A percentile compares a stretch with the other conserved stretches of the same genome.
Evolutionary conservation across 768 basidiomycete genomes (phyloP).

Genomic region (Kwoniella dejecticola): DNA sequence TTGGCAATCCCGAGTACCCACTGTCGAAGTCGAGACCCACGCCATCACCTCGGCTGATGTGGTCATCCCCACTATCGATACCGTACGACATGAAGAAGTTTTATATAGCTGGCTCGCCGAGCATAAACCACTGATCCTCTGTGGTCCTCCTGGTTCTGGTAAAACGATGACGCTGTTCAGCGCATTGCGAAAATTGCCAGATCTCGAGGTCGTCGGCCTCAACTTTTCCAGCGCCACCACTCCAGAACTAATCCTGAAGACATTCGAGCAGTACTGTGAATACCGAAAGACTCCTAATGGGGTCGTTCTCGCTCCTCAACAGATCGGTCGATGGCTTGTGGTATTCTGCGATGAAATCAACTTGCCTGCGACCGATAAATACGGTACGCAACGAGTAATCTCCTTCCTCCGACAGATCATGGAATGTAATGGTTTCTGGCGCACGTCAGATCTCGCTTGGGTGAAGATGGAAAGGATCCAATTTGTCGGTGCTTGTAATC

Average conservation of each 20-base stretch:
- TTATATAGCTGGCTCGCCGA: conserved; percentile 98
- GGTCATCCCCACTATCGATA: conserved; percentile 97
- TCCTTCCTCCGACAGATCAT: conserved; percentile 97
- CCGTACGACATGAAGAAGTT: conserved; percentile 96
- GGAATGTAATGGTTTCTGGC: conserved; percentile 92
- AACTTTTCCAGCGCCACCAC: conserved; percentile 99
- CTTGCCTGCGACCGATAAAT: conserved; percentile 92
- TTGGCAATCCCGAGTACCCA: conserved; percentile 90
- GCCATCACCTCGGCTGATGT: conserved; percentile 93
- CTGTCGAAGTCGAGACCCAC: conserved; percentile 95
- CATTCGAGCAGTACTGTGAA: conserved; percentile 99
- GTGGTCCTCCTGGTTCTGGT: conserved; percentile 98
- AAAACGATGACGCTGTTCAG: conserved; percentile 99
- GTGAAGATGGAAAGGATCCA: conserved; percentile 98
- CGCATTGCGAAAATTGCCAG: conserved; percentile 92
- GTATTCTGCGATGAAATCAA: conserved; percentile 99
- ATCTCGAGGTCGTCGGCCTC: conserved; percentile 98
- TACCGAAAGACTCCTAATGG: conserved; percentile 98
- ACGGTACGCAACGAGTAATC: conserved; percentile 97
- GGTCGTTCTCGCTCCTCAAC: conserved; percentile 87
- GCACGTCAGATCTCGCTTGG: conserved; percentile 92
- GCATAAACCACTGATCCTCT: conserved; percentile 96
- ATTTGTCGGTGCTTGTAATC: conserved; percentile 98
- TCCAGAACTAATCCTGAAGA: conserved; percentile 96
- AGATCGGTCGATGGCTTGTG: conserved; percentile 96